These are phyloP conservation scores for Penicillium hesseltinei DNA, from an alignment of 2,329 filamentous ascomycete genomes.

Conservation along the genomic window DNA sequence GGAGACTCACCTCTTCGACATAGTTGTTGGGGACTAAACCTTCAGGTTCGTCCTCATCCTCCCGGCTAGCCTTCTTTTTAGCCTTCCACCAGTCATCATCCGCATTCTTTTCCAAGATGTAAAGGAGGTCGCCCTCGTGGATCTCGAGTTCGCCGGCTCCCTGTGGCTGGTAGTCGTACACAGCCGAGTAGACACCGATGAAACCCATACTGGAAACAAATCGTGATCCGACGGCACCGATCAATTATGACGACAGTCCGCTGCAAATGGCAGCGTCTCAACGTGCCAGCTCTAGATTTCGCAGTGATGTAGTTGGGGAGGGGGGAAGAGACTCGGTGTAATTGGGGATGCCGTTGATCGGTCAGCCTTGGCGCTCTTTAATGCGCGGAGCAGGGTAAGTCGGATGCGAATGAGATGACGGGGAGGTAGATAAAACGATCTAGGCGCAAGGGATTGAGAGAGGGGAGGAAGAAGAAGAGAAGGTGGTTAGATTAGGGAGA, in stretches of 20 bases:
- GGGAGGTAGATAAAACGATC: slow-evolving; percentile 1
- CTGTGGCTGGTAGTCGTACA: slow-evolving; percentile 92
- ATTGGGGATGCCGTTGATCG: slow-evolving; percentile 19
- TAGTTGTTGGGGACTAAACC: slow-evolving; percentile 94
- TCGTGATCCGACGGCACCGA: not conserved
- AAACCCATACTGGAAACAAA: slow-evolving; percentile 68
- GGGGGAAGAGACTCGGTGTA: not conserved
- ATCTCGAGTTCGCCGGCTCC: slow-evolving; percentile 82
- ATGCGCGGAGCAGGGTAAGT: slow-evolving; percentile 10
- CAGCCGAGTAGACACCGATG: slow-evolving; percentile 80
- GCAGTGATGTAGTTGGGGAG: slow-evolving; percentile 13
- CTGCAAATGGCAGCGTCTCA: slow-evolving; percentile 14
- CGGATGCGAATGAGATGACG: not conserved
- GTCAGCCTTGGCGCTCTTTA: slow-evolving; percentile 24
- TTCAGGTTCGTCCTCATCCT: slow-evolving; percentile 87
- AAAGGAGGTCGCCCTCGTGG: slow-evolving; percentile 81
- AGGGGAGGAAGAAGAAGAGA: slow-evolving; percentile 1
- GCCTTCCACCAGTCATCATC: slow-evolving; percentile 93
- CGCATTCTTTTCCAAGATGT: slow-evolving; percentile 76
- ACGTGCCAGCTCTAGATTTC: slow-evolving; percentile 12
- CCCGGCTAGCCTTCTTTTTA: slow-evolving; percentile 79
- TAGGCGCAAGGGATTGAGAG: not conserved
- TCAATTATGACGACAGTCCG: slow-evolving; percentile 1
- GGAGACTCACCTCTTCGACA: slow-evolving; percentile 75
- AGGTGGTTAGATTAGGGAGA: slow-evolving; percentile 18